Conservation (phyloP, 495 filamentous ascomycete genomes). For the Aspergillus hancockii region DNA sequence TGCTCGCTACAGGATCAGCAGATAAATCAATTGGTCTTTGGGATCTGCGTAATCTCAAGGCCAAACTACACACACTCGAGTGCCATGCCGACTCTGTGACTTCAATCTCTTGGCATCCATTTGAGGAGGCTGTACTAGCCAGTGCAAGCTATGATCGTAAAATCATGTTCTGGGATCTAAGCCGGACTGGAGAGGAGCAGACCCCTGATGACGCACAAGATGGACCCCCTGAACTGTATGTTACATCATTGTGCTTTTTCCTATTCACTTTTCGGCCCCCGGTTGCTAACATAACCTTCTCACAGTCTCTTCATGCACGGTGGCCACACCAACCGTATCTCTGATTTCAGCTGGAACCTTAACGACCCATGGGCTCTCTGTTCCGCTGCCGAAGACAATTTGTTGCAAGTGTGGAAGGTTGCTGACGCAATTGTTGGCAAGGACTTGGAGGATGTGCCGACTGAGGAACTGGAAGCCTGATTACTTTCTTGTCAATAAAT, state of each 20-base stretch:
- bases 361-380: conserved; percentile 95
- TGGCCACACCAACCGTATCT: conserved; percentile 93
- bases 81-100: conserved; percentile 87
- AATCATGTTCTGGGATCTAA: conserved; percentile 95
- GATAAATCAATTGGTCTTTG: conserved; percentile 95
- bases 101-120: conserved; percentile 90
- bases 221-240: conserved; percentile 91
- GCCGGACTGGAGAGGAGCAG: conserved; percentile 89
- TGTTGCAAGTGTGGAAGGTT: conserved; percentile 97
- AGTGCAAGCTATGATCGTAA: conserved; percentile 90
- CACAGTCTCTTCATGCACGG: conserved; percentile 94
- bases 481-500: conserved; percentile 1
- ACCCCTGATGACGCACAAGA: conserved; percentile 94
- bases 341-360: conserved; percentile 96
- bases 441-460: conserved; percentile 74
- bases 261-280: conserved; percentile 8
- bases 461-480: conserved; percentile 72
- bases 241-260: conserved; percentile 48
- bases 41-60: conserved; percentile 87
- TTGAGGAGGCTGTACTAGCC: conserved; percentile 81
- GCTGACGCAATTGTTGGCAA: conserved; percentile 84
- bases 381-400: conserved; percentile 93
- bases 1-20: conserved; percentile 88
- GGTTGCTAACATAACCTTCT: conserved; percentile 12
- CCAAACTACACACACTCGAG: conserved; percentile 81